These are phyloP conservation scores for Hypocreales sp. DNA, from an alignment of 2,329 filamentous ascomycete species.

Conservation along the genomic window DNA sequence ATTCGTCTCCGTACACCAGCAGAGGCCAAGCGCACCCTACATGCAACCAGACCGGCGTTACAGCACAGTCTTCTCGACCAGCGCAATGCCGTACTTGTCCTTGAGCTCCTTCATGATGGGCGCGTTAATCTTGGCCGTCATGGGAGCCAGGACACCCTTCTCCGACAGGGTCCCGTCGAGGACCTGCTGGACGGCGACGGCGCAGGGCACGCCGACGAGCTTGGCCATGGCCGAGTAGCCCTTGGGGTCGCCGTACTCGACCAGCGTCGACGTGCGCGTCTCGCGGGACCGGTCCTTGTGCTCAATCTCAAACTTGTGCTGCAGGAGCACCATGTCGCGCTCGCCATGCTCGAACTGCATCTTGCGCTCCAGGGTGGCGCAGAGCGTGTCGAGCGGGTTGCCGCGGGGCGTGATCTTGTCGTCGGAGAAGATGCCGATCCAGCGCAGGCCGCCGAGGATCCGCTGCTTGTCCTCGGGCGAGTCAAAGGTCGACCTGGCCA, in stretches of 20 bases:
- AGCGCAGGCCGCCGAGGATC: slow-evolving; percentile 56
- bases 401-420: slow-evolving; percentile 54
- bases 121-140: slow-evolving; percentile 54
- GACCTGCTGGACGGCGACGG: slow-evolving; percentile 57
- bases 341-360: slow-evolving; percentile 75
- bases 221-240: slow-evolving; percentile 78
- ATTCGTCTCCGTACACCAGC: too few relatives aligned
- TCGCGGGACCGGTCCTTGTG: slow-evolving; percentile 63
- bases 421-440: slow-evolving; percentile 54
- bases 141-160: slow-evolving; percentile 63
- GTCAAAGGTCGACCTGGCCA: slow-evolving; percentile 59
- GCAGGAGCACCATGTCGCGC: slow-evolving; percentile 69
- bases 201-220: slow-evolving; percentile 56
- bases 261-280: slow-evolving; percentile 65
- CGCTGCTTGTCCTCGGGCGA: slow-evolving; percentile 51
- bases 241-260: slow-evolving; percentile 65
- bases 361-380: slow-evolving; percentile 77
- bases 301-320: slow-evolving; percentile 77
- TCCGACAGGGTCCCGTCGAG: slow-evolving; percentile 58
- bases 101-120: slow-evolving; percentile 65
- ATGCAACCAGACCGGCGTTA: too few relatives aligned
- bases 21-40: too few relatives aligned
- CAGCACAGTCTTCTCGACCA: slow-evolving; percentile 50
- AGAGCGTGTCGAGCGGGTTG: slow-evolving; percentile 82
- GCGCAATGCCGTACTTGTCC: slow-evolving; percentile 60